phyloP scores from a whole-genome alignment of 768 basidiomycete species.

The Mycena latifolia region DNA sequence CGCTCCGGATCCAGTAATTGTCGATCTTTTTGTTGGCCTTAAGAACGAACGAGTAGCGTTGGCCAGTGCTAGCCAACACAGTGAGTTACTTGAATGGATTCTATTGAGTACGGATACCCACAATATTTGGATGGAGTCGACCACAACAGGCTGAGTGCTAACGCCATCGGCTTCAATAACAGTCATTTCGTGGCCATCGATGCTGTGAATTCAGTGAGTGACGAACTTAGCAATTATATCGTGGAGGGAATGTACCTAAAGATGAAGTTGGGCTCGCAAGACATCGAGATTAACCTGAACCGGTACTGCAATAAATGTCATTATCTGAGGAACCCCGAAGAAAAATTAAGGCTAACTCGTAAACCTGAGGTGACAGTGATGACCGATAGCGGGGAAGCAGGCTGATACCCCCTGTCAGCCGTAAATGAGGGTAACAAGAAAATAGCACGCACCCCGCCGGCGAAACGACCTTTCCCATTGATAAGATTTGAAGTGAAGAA shows the following conservation, averaged over 20 bases:
- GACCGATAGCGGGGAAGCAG: conserved; percentile 45
- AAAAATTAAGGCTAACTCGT: conserved; percentile 53
- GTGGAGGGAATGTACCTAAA: conserved; percentile 11
- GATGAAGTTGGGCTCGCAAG: conserved; percentile 26
- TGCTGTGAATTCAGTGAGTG: conserved; percentile 37
- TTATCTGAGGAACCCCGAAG: conserved; percentile 19
- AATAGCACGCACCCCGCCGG: conserved; percentile 41
- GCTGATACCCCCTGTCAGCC: conserved; percentile 27
- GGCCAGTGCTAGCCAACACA: conserved; percentile 37
- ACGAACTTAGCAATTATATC: neutral
- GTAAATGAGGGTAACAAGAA: conserved; percentile 39
- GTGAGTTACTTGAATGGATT: neutral
- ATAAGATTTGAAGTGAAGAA: conserved; percentile 46
- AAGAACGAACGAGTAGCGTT: conserved; percentile 53
- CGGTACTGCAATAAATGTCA: conserved; percentile 18
- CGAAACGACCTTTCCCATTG: conserved; percentile 51
- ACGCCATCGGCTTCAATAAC: conserved; percentile 53
- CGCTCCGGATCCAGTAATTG: conserved; percentile 59
- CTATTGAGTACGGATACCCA: neutral
- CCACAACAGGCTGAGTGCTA: conserved; percentile 42
- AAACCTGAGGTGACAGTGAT: conserved; percentile 44
- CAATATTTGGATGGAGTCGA: conserved; percentile 31
- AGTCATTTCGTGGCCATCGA: conserved; percentile 44
- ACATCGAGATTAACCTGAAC: conserved; percentile 23
- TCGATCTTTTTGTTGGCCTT: conserved; percentile 54